phyloP scores from a whole-genome alignment of 2,329 filamentous ascomycete genomes.

The Claviceps sp. region DNA sequence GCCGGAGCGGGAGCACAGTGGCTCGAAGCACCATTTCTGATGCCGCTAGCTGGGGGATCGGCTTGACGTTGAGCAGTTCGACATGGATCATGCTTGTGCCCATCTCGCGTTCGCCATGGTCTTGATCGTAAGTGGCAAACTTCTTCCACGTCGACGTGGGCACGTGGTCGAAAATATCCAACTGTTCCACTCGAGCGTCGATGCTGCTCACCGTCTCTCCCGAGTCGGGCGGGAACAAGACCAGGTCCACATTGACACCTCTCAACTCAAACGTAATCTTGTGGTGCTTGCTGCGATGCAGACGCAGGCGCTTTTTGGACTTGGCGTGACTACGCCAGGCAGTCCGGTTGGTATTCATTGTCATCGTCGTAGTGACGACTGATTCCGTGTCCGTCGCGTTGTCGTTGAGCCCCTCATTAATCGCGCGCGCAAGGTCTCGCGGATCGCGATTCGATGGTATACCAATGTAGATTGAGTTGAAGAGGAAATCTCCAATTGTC shows the following conservation, averaged over 20 bases:
- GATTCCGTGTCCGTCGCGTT: conserved; percentile 80
- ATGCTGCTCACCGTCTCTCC: conserved; percentile 80
- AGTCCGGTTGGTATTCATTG: conserved; percentile 41
- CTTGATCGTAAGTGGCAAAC: conserved; percentile 86
- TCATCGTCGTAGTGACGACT: conserved; percentile 61
- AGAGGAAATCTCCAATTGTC: conserved; percentile 86
- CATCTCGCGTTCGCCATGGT: conserved; percentile 74
- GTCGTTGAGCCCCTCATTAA: conserved; percentile 82
- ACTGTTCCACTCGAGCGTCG: conserved; percentile 65
- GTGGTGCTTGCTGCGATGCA: conserved; percentile 77
- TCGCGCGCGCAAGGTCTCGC: conserved; percentile 64
- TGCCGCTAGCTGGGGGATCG: conserved; percentile 69
- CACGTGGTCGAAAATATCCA: conserved; percentile 89
- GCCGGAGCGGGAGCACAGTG: conserved; percentile 66
- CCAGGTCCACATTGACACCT: conserved; percentile 69
- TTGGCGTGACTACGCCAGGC: conserved; percentile 26
- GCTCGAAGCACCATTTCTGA: conserved; percentile 78
- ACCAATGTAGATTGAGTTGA: conserved; percentile 97
- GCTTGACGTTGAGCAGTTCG: conserved; percentile 77
- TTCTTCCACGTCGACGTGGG: conserved; percentile 97
- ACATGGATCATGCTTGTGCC: conserved; percentile 82
- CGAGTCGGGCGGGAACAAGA: conserved; percentile 61
- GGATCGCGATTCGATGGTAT: conserved; percentile 80
- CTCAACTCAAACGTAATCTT: conserved; percentile 92
- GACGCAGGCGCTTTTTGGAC: conserved; percentile 48